Evolutionary conservation across 164 flowering plant genomes (phyloP).

Genomic region (Vitis riparia): DNA sequence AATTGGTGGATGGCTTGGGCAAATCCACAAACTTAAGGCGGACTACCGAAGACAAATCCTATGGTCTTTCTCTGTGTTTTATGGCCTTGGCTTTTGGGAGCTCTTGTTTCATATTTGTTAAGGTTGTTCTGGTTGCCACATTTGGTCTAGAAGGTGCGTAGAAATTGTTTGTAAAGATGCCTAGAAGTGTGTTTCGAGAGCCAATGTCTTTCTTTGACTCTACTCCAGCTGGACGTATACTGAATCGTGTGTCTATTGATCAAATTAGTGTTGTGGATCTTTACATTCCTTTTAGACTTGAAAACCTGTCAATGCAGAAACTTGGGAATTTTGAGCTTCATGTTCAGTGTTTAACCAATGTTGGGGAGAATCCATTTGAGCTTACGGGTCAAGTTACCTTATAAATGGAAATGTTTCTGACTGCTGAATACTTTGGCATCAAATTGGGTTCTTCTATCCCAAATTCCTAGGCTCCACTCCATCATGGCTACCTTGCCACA

Average conservation of each 20-base stretch:
- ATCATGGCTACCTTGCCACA: no score
- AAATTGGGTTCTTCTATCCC: no score
- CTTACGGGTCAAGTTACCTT: no score
- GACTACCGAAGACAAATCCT: slow-evolving; percentile 62
- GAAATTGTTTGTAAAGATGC: slow-evolving; percentile 85
- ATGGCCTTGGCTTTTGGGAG: slow-evolving; percentile 99
- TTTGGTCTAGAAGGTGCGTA: slow-evolving; percentile 95
- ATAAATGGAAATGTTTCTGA: no score
- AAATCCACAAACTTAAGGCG: slow-evolving; percentile 91
- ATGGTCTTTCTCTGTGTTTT: slow-evolving; percentile 79
- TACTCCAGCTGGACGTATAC: slow-evolving; percentile 92
- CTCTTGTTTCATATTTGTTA: slow-evolving; percentile 86
- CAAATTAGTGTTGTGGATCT: slow-evolving; percentile 96
- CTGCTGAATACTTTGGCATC: no score
- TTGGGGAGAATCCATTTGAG: no score
- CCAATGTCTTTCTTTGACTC: slow-evolving; percentile 99
- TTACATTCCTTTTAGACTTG: slow-evolving; percentile 98
- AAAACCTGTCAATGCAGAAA: no score
- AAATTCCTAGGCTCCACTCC: no score
- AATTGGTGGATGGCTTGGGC: slow-evolving; percentile 99
- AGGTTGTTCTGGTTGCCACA: slow-evolving; percentile 93
- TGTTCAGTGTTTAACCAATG: no score
- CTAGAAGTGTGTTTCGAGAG: slow-evolving; percentile 72
- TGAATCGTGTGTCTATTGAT: slow-evolving; percentile 97
- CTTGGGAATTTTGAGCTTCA: no score